Base-by-base conservation (phyloP, 2,329 filamentous ascomycete genomes). In the Trichoderma hamatum region DNA sequence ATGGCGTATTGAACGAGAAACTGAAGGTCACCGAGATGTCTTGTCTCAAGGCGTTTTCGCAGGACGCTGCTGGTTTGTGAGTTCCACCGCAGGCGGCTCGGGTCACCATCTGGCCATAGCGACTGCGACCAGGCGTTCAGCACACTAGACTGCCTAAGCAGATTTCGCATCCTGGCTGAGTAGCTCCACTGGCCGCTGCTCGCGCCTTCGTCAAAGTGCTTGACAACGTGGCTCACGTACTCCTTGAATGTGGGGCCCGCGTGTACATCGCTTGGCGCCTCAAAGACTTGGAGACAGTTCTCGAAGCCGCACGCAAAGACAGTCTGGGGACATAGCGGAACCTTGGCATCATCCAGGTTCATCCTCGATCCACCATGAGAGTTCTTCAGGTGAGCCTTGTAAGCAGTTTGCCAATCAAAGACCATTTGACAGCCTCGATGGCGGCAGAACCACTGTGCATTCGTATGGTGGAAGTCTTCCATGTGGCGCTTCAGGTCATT, bases 401-500 rank as follows among this genome's bases (percentile, higher is more conserved):
- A 84, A 19, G 82, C 82, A 24, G 79, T 82, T 72, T 82, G 80
- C 80, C 82, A 84, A 74, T 84, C 83, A 71, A 83, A 84, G 7
- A 81, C 78, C 78, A 80, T 80, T 49, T 75, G 74, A 71, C 83
- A 84, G 26, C 79, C 81, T 1, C 78, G 79, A 62, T 83, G 79
- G 5, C 80, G 78, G 70, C 83, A 84, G 60, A 79, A 78, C 82
- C 82, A 84, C 69, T 83, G 80, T 3, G 81, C 80, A 67, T 84
- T 81, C 68, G 79, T 82, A 69, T 82, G 81, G 72, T 84, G 83
- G 63, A 83, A 84, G 70, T 83, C 80, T 67, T 83, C 81, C 39
- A 84, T 83, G 65, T 84, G 83, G 14, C 83, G 80, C 72, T 84
- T 84, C 59, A 84, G 75, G 68, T 84, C 83, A 69, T 84, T 83